A percentile compares a stretch with the other conserved stretches of the same genome.
Evolutionary conservation across 1,139 yeast genomes (phyloP).

Genomic region (Zygosaccharomyces sapae): DNA sequence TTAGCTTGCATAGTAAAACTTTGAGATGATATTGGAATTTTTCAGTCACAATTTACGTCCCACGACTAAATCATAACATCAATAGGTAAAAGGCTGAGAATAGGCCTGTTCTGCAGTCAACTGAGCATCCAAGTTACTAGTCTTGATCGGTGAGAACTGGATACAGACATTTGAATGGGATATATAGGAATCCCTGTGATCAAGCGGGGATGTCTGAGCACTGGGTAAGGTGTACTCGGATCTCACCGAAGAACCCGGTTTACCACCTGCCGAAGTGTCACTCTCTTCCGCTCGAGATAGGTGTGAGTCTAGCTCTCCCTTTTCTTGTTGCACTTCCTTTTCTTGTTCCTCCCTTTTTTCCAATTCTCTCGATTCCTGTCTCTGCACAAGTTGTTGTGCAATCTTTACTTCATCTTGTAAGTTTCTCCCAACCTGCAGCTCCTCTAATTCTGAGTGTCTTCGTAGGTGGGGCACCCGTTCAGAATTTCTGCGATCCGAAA

Average conservation of each 20-base stretch:
- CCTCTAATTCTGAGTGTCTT: background rate
- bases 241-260: constrained; percentile 7
- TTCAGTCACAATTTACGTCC: constrained; percentile 5
- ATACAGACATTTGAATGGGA: constrained; percentile 15
- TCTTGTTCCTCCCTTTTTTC: background rate
- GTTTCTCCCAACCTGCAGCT: background rate
- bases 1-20: constrained; percentile 8
- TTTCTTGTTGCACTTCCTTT: no score
- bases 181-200: constrained; percentile 6
- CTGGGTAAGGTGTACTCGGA: constrained; percentile 11
- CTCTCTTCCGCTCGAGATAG: background rate
- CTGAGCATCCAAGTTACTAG: constrained; percentile 20
- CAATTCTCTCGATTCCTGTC: background rate
- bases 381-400: background rate
- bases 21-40: constrained; percentile 4
- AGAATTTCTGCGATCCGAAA: background rate
- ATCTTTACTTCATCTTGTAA: background rate
- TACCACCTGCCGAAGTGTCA: constrained; percentile 5
- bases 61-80: background rate
- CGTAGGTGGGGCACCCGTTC: background rate
- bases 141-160: constrained; percentile 28
- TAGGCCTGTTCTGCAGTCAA: constrained; percentile 31
- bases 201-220: constrained; percentile 11
- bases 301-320: no score
- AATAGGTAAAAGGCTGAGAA: constrained; percentile 30